Percentiles rank a stretch among this genome's conserved stretches.
phyloP scores from a whole-genome alignment of 2,329 filamentous ascomycete species.

The Trichoderma breve region DNA sequence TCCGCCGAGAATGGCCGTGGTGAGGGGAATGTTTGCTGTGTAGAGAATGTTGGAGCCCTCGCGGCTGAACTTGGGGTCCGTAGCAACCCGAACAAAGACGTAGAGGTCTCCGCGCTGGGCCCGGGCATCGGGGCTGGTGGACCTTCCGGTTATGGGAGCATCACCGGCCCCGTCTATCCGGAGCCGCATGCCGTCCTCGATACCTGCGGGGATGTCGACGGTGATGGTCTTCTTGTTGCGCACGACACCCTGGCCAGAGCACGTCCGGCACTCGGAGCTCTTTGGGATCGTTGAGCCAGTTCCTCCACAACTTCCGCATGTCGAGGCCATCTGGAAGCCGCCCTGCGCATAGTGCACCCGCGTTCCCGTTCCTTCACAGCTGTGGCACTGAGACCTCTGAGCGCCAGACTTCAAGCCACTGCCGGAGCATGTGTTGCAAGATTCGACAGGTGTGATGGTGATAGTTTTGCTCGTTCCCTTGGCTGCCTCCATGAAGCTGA shows the following conservation, averaged over 20 bases:
- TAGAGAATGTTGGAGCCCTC: conserved; percentile 88
- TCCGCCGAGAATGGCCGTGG: conserved; percentile 87
- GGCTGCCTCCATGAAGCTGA: conserved; percentile 94
- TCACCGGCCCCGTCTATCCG: conserved; percentile 85
- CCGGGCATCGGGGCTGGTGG: conserved; percentile 59
- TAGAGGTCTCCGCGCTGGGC: conserved; percentile 84
- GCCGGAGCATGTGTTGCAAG: conserved; percentile 80
- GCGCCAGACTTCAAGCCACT: conserved; percentile 81
- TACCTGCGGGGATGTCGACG: conserved; percentile 89
- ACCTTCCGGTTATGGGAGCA: conserved; percentile 71
- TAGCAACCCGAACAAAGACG: conserved; percentile 83
- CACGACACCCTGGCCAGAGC: conserved; percentile 78
- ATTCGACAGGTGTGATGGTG: conserved; percentile 73
- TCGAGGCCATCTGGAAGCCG: conserved; percentile 94
- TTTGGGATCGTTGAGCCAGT: conserved; percentile 72
- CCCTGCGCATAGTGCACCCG: conserved; percentile 86
- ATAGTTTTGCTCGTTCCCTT: conserved; percentile 90
- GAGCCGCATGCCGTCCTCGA: conserved; percentile 94
- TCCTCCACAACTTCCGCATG: conserved; percentile 78
- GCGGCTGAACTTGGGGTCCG: conserved; percentile 85
- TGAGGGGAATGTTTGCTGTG: conserved; percentile 86
- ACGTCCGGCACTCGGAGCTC: conserved; percentile 77
- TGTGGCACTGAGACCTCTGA: conserved; percentile 69
- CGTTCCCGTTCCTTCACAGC: conserved; percentile 83
- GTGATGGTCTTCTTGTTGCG: conserved; percentile 79